phyloP scores from a whole-genome alignment of 371 early-diverging fungal genomes.

The Apophysomyces elegans region DNA sequence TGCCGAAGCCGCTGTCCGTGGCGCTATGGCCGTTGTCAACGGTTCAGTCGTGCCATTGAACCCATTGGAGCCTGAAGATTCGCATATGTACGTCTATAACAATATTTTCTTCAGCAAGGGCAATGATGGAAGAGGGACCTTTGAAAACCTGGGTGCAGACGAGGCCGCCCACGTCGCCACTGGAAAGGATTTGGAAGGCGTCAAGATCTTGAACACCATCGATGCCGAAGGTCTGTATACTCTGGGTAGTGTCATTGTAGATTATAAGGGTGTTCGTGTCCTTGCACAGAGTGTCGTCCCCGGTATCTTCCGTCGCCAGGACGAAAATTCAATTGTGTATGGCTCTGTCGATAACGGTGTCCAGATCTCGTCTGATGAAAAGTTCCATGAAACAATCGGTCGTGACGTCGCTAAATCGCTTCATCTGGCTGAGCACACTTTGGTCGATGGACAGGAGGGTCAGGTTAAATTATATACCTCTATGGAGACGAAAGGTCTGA shows the following conservation, averaged over 20 bases:
- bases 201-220: slow-evolving; percentile 74
- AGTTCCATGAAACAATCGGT: slow-evolving; percentile 78
- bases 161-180: slow-evolving; percentile 93
- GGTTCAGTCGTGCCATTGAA: slow-evolving; percentile 82
- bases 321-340: slow-evolving; percentile 83
- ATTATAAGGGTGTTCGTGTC: slow-evolving; percentile 89
- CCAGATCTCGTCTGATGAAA: slow-evolving; percentile 66
- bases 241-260: slow-evolving; percentile 88
- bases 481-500: slow-evolving; percentile 89
- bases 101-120: slow-evolving; percentile 95
- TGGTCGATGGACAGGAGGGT: slow-evolving; percentile 70
- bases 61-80: slow-evolving; percentile 75
- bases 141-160: slow-evolving; percentile 85
- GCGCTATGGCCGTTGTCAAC: slow-evolving; percentile 84
- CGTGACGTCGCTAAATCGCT: slow-evolving; percentile 75
- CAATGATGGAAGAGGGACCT: slow-evolving; percentile 85
- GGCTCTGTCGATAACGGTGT: slow-evolving; percentile 88
- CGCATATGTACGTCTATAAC: slow-evolving; percentile 92
- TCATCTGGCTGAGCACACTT: slow-evolving; percentile 80
- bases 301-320: slow-evolving; percentile 80
- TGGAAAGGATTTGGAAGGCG: slow-evolving; percentile 93
- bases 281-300: slow-evolving; percentile 95
- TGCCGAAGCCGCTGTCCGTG: slow-evolving; percentile 86
- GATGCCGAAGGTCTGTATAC: slow-evolving; percentile 82
- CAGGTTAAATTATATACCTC: slow-evolving; percentile 76